Base-by-base conservation (phyloP, 1,139 yeast species). In the Debaryomyces nepalensis region DNA sequence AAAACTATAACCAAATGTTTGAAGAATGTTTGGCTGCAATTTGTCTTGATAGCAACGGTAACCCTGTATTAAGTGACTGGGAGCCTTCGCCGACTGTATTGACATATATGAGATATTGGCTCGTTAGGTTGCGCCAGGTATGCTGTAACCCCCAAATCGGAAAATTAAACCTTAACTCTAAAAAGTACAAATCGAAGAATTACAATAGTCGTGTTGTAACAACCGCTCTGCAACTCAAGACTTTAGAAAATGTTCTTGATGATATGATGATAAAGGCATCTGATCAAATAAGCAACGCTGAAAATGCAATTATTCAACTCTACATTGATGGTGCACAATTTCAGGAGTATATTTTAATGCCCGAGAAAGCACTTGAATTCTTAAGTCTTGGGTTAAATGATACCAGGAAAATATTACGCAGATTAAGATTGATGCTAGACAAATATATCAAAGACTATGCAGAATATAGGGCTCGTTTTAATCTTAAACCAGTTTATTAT, bases 141-240 rank as follows among this genome's bases (percentile, higher is more conserved):
- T 91, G 97, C 53, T 86, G 95, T 47, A 93, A 88, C 61, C 90
- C 96, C 0, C 82, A 83, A 47, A 72, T 86, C 26, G 89, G 89
- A 1, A 61, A 61, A 31, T 52, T 73, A 6, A 58, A 61, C 41
- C 38, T 65, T 21, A 57, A 60, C 4, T 36, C 71, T 49, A 52
- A 68, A 54, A 50, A 70, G 55, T 59, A 68, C 33, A 54, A 59
- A 23, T 50, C 62, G 3, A 47, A 55, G 18, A 40, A 36, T 22
- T 50, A 59, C 42, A 39, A 39, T 23, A 39, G 46, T 9, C 36
- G 44, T 11, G 30, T 51, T 1, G 51, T 59, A 3, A 54, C 53
- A 11, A 53, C 62, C 3, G 57, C 64, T 11, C 64, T 65, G 37
- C 68, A 68, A 21, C 60, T 78, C 20, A 79, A 82, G 47, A 84